phyloP scores from a whole-genome alignment of 768 basidiomycete genomes.

The Phaeotremella fagi region DNA sequence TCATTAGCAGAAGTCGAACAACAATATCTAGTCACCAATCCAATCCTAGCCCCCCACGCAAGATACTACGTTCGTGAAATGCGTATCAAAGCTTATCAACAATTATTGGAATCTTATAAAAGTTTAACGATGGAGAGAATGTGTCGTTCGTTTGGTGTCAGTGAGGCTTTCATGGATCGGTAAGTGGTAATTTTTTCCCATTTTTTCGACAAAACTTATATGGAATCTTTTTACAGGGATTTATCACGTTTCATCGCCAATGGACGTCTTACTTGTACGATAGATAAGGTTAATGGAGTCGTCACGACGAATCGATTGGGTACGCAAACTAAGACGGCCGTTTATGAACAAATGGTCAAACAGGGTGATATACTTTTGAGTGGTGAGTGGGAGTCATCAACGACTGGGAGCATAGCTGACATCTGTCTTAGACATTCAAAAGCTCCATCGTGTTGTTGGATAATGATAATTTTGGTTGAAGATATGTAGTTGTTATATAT shows the following conservation, averaged over 20 bases:
- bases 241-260: conserved; percentile 86
- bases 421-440: conserved; percentile 56
- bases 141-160: conserved; percentile 80
- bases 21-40: conserved; percentile 77
- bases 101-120: conserved; percentile 85
- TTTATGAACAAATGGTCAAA: conserved; percentile 88
- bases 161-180: conserved; percentile 80
- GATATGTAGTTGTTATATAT: background rate
- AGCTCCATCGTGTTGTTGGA: conserved; percentile 78
- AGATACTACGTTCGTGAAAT: conserved; percentile 91
- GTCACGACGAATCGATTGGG: conserved; percentile 75
- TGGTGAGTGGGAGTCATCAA: conserved; percentile 48
- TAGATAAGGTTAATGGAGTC: conserved; percentile 91
- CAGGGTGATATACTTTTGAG: conserved; percentile 86
- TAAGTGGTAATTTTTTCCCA: conserved; percentile 49
- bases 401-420: background rate
- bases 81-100: conserved; percentile 87
- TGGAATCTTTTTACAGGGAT: conserved; percentile 57
- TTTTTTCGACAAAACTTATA: no score
- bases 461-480: conserved; percentile 4
- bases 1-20: conserved; percentile 87
- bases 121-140: conserved; percentile 84
- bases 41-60: conserved; percentile 76
- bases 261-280: conserved; percentile 76
- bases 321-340: conserved; percentile 67